Evolutionary conservation across 148 eudicot species (phyloP), one percentile per base, ranked within the genome.

Genomic region (Drosera capensis): DNA sequence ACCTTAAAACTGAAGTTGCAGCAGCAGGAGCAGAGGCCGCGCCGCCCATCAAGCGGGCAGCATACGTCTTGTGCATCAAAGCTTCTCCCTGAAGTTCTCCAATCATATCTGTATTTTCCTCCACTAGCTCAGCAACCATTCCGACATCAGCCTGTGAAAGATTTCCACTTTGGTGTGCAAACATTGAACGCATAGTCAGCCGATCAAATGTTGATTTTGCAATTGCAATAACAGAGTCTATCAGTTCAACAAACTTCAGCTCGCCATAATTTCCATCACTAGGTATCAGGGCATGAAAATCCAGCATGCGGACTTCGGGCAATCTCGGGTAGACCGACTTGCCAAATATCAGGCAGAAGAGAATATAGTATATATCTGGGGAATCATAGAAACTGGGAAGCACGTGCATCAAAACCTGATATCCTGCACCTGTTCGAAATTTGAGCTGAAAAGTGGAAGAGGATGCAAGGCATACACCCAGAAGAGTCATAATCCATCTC

Each of bases 31-130:
- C 95, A 34, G 99, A 74, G 8, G 95, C 99, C 62, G 85, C 95
- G 58, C 99, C 99, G 42, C 99, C 95, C 94, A 92, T 92, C 52
- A 92, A 63, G 41, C 95, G 94, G 7, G 95, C 95, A 20, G 95
- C 95, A 72, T 92, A 92, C 15, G 99, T 92, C 62, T 74, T 92
- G 57, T 92, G 99, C 88, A 92, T 85, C 46, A 92, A 59, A 46
- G 99, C 95, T 72, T 92, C 99, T 50, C 95, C 95, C 68, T 85
- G 99, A 71, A 92, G 99, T 51, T 92, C 99, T 34, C 99, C 95
- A 52, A 71, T 72, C 72, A 76, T 85, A 72, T 82, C 94, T 54
- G 73, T 48, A 68, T 72, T 64, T 53, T 70, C 99, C 37, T 81
- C 99, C 14, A 59, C 80, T 48, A 92, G 72, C 57, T 85, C 99